Evolutionary conservation across 2,329 filamentous ascomycete species (phyloP), one percentile per base, ranked within the genome.

Genomic region (Epichloe scottii): DNA sequence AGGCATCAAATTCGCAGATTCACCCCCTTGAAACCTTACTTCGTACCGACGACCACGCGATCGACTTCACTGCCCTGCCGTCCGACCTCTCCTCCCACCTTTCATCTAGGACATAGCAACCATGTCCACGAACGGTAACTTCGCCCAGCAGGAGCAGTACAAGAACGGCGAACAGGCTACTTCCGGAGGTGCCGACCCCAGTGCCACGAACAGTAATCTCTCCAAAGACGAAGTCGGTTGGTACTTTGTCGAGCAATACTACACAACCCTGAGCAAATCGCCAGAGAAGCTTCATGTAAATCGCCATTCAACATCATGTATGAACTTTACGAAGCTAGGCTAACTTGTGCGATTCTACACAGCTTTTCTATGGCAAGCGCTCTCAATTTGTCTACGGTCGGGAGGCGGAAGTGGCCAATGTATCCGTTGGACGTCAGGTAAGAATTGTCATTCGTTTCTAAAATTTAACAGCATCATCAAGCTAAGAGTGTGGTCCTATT

Each of bases 201-300:
- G 62, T 54, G 60, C 62, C 56, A 58, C 63, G 51, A 71, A 67
- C 61, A 71, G 64, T 64, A 74, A 78, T 60, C 71, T 81, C 40
- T 75, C 77, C 61, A 96, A 95, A 75, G 89, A 95, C 68, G 89
- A 97, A 74, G 89, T 98, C 59, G 93, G 89, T 70, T 98, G 93
- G 93, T 97, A 91, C 74, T 98, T 98, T 61, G 93, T 98, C 53
- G 90, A 97, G 79, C 89, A 95, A 71, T 98, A 96, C 77, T 98
- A 98, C 74, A 97, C 88, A 60, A 98, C 89, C 55, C 74, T 98
- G 65, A 96, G 90, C 81, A 90, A 91, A 71, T 87, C 76, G 58
- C 90, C 93, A 21, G 89, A 95, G 66, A 94, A 93, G 72, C 86
- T 98, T 62, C 91, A 89, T 66, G 81, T 84, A 71, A 62, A 79